These are phyloP conservation scores for Secale cereale DNA, from an alignment of 176 grass and related monocot genomes.

Conservation along the genomic window DNA sequence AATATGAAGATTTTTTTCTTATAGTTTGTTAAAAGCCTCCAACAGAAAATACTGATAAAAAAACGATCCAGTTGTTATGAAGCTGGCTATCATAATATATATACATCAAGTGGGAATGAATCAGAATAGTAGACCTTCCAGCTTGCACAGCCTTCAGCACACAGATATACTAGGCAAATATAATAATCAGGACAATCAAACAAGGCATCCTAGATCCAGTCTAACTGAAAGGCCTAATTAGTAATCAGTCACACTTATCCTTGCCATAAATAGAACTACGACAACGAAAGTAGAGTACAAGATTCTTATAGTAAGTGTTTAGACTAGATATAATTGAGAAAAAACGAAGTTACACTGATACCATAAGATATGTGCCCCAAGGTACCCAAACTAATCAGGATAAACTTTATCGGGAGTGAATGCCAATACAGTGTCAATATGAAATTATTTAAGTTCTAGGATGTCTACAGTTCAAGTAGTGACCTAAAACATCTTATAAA, in stretches of 20 bases:
- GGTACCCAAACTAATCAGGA: background rate
- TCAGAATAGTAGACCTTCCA: background rate
- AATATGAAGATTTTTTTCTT: background rate
- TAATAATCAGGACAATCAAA: conserved; percentile 25
- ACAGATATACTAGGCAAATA: background rate
- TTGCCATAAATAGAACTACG: background rate
- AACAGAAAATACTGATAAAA: conserved; percentile 2
- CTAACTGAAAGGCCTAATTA: background rate
- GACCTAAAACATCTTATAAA: no score
- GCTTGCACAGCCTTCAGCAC: background rate
- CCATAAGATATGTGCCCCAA: background rate
- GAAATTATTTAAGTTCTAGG: background rate
- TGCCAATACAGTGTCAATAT: background rate
- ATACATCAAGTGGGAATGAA: background rate
- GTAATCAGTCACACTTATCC: conserved; percentile 6
- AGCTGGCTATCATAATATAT: background rate
- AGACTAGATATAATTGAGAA: background rate
- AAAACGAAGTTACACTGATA: background rate
- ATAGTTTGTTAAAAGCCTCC: background rate
- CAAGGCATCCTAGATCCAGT: background rate
- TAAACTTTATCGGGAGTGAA: conserved; percentile 1
- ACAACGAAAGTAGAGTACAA: conserved; percentile 1
- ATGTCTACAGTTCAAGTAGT: background rate
- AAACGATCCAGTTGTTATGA: background rate
- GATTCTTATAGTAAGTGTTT: background rate